Percentiles rank a stretch among this genome's conserved stretches.
These are phyloP conservation scores for Globisporangium megalacanthum DNA, from an alignment of 352 stramenopile species.

Conservation along the genomic window DNA sequence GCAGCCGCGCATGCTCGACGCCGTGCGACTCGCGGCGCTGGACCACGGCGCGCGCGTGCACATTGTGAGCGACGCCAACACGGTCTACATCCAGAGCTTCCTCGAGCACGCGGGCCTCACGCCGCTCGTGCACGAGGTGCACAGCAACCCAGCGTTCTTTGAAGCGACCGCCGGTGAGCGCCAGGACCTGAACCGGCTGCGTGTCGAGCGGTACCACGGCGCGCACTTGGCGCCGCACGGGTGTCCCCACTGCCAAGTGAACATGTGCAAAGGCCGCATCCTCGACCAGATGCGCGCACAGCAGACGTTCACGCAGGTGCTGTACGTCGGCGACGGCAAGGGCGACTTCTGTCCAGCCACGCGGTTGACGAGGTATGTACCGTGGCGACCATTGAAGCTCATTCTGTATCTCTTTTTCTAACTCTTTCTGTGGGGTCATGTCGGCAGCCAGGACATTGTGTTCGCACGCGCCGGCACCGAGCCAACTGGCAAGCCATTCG, in stretches of 20 bases:
- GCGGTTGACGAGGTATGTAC: conserved; percentile 29
- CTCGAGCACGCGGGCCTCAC: conserved; percentile 23
- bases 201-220: conserved; percentile 31
- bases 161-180: conserved; percentile 8
- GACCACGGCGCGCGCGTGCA: conserved; percentile 23
- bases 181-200: conserved; percentile 16
- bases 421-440: conserved; percentile 1
- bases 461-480: conserved; percentile 33
- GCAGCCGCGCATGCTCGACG: conserved; percentile 34
- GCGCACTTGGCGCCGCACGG: conserved; percentile 26
- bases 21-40: conserved; percentile 31
- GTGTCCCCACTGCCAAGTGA: conserved; percentile 35
- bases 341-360: conserved; percentile 45
- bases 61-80: conserved; percentile 49
- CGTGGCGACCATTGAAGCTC: too few relatives aligned
- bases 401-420: not conserved
- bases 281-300: conserved; percentile 28
- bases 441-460: conserved; percentile 36
- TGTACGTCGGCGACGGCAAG: conserved; percentile 53
- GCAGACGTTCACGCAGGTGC: conserved; percentile 25
- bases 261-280: conserved; percentile 65
- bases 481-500: conserved; percentile 25
- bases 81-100: conserved; percentile 42
- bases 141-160: conserved; percentile 33
- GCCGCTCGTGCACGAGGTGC: conserved; percentile 26